Base-by-base conservation (phyloP, 2,329 filamentous ascomycete genomes). In the Fusarium sp. region DNA sequence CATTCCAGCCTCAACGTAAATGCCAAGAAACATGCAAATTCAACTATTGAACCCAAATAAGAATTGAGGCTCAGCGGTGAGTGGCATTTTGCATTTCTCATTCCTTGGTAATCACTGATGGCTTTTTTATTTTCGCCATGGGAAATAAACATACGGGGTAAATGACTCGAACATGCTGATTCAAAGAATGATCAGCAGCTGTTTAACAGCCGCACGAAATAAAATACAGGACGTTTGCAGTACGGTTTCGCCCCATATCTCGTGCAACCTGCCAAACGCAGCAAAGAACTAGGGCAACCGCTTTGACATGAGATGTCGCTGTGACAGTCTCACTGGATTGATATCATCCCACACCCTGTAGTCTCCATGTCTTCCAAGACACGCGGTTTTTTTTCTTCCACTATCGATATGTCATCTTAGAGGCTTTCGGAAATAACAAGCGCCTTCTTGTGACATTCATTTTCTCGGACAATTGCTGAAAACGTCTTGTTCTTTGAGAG, bases 251-350 rank as follows among this genome's bases (percentile, higher is more conserved):
- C 55, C 66, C 66, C 66, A 55, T 67, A 50, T 44, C 47, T 58
- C 66, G 29, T 62, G 61, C 33, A 61, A 69, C 66, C 60, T 69
- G 66, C 66, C 66, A 67, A 69, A 69, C 50, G 20, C 24, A 66
- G 66, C 18, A 57, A 43, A 47, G n/a, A 58, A 50, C 54, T 21
- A 63, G 26, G 39, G 26, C 44, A 52, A 20, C 42, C 44, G 24
- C 33, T 43, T 31, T n/a, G 58, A 28, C 48, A 8, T 48, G 21
- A 28, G 24, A 67, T 69, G 66, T 69, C 66, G 66, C 66, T 63
- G 61, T 67, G 29, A 41, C 15, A 18, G 31, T 70, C 21, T 55
- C 66, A 69, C 52, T 67, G 66, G 66, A 58, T 24, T 43, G 55
- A 33, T 21, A 38, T 52, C 38, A 68, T 59, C 29, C 42, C 39